Evolutionary conservation across 1,139 yeast species (phyloP).

Genomic region (Pichia sp.): DNA sequence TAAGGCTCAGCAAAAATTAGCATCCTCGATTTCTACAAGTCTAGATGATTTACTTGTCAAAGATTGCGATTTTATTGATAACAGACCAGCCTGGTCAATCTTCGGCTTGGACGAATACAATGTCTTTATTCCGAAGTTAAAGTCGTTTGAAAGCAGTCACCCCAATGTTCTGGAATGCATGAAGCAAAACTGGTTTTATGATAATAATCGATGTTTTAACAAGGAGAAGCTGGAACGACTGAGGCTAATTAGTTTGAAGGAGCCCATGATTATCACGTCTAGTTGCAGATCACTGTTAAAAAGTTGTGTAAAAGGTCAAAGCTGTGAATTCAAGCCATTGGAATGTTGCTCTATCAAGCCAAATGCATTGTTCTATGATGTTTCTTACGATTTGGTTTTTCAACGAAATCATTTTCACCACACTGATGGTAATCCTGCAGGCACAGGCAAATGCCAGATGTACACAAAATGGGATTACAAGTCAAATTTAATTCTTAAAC

Average conservation of each 20-base stretch:
- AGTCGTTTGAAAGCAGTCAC: neutral
- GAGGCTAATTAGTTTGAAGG: neutral
- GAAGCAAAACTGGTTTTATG: no score
- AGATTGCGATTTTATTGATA: neutral
- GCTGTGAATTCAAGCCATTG: neutral
- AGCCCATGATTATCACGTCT: neutral
- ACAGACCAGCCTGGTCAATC: neutral
- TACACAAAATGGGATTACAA: no score
- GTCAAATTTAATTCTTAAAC: neutral
- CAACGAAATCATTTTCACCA: no score
- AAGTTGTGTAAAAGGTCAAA: neutral
- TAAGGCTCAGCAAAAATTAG: constrained; percentile 12
- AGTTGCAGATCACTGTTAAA: neutral
- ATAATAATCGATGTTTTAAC: no score
- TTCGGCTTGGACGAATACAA: neutral
- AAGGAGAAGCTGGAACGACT: no score
- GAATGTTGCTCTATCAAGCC: neutral
- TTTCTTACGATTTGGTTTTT: neutral
- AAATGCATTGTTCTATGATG: neutral
- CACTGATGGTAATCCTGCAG: no score
- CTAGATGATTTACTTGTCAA: neutral
- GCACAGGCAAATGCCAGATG: no score
- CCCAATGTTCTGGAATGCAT: no score
- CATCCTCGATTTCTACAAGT: neutral
- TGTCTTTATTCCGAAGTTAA: neutral